A percentile compares a stretch with the other conserved stretches of the same genome.
Conservation (phyloP, 306 rosid genomes). For the Spatholobus suberectus region DNA sequence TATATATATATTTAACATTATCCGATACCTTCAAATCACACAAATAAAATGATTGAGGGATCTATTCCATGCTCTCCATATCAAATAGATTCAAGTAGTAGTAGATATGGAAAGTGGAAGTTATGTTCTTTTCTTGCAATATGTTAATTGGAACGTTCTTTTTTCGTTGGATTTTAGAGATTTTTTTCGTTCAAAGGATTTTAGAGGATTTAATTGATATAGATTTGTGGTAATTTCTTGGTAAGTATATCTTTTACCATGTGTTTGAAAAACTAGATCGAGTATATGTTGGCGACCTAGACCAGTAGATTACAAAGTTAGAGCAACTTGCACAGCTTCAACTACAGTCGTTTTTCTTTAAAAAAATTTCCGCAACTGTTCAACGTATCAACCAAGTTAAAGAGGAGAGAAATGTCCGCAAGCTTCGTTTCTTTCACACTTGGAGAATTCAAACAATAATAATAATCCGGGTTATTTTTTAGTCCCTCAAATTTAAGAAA, state of each 20-base stretch:
- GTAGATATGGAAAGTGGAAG: too few species aligned
- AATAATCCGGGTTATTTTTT: too few species aligned
- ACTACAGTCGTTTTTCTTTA: constrained; percentile 1
- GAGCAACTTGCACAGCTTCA: constrained; percentile 43
- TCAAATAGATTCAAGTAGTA: too few species aligned
- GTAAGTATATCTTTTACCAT: neutral
- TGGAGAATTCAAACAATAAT: neutral
- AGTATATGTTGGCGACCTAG: constrained; percentile 38
- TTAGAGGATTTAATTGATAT: neutral
- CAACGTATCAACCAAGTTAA: constrained; percentile 32
- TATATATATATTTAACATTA: too few species aligned
- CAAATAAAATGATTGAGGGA: too few species aligned
- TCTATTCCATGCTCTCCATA: too few species aligned
- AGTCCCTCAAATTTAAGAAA: too few species aligned
- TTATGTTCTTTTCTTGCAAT: too few species aligned
- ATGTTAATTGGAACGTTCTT: too few species aligned
- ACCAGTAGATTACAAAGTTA: constrained; percentile 24
- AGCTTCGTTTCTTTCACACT: constrained; percentile 44
- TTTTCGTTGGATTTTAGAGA: too few species aligned
- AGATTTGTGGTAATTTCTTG: neutral
- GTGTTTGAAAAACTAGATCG: constrained; percentile 37
- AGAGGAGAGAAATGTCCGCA: constrained; percentile 47
- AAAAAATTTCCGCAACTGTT: neutral
- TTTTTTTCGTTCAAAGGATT: too few species aligned
- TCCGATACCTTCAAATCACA: too few species aligned